Evolutionary conservation across 1,139 yeast species (phyloP).

Genomic region (Kodamaea alishanica): DNA sequence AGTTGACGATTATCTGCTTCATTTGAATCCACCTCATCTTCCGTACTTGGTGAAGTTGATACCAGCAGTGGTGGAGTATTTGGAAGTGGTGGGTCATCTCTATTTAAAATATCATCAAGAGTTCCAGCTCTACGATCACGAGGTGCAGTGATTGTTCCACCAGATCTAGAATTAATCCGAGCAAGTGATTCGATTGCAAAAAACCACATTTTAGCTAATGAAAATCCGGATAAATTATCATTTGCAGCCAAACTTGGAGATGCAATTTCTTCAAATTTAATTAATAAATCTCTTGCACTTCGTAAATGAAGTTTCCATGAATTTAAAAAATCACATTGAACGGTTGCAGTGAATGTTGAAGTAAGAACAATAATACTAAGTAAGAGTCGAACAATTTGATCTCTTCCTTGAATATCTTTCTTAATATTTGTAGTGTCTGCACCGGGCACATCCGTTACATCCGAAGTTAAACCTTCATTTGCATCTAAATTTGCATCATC

Average conservation of each 20-base stretch:
- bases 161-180: slow-evolving; percentile 28
- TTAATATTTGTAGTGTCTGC: slow-evolving; percentile 1
- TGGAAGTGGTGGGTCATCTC: no score
- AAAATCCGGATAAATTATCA: slow-evolving; percentile 29
- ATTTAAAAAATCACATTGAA: slow-evolving; percentile 17
- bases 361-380: slow-evolving; percentile 38
- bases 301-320: slow-evolving; percentile 41
- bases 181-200: slow-evolving; percentile 42
- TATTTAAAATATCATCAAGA: no score
- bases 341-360: slow-evolving; percentile 35
- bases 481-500: slow-evolving; percentile 16
- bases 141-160: slow-evolving; percentile 34
- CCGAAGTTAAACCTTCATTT: background rate
- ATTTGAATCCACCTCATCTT: no score
- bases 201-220: slow-evolving; percentile 45
- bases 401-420: slow-evolving; percentile 19
- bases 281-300: slow-evolving; percentile 40
- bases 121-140: no score
- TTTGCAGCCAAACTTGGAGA: slow-evolving; percentile 5
- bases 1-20: no score
- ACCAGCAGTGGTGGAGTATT: no score
- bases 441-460: background rate
- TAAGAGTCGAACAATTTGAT: slow-evolving; percentile 37
- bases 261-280: slow-evolving; percentile 28
- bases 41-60: no score